Base-by-base conservation (phyloP, 163 green algal species). In the Chlamydomonas reinhardtii region DNA sequence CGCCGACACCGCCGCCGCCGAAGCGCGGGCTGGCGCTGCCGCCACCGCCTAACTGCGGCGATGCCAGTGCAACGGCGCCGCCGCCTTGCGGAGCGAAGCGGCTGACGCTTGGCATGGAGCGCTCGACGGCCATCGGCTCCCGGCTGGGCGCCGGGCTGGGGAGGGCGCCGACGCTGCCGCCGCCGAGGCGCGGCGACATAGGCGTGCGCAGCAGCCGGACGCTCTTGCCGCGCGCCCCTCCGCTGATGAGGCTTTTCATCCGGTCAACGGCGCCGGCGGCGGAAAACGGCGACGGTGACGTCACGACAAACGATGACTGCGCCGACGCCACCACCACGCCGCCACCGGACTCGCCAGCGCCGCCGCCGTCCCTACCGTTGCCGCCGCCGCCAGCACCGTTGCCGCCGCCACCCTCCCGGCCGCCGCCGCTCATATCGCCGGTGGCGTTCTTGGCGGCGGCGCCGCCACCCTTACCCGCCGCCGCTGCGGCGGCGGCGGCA, bases 221-320 rank as follows among this genome's bases (percentile, higher is more conserved):
- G 16, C 66, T 76, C 22, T 54, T 22, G 48, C 65, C 77, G 19
- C 69, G 76, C 16, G 27, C 48, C 9, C 79, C 79, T 14, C 52
- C 79, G 69, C 66, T 69, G 68, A 85, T 85, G 3, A 85, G 69
- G 19, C 54, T 78, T 54, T 69, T 76, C 79, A 85, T 71, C 2
- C 68, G 34, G 52, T 85, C 79, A 3, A 85, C 79, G 4, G 79
- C 79, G 0, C 69, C 69, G 6, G 52, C n/a, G 2, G 79, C 31
- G 54, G 52, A 78, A 69, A 85, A 85, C 1, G 79, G 68, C 68
- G 79, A 85, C 52, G 68, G 24, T 2, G 48, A 61, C 9, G 79
- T 43, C 4, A 71, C 52, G 3, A 85, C 31, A 32, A 85, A 85
- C 66, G 79, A 85, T 2, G 79, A 85, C 54, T 77, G 68, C 52